A percentile compares a stretch with the other conserved stretches of the same genome.
Conservation (phyloP, 2,329 filamentous ascomycete species). For the Epichloe bromicola region DNA sequence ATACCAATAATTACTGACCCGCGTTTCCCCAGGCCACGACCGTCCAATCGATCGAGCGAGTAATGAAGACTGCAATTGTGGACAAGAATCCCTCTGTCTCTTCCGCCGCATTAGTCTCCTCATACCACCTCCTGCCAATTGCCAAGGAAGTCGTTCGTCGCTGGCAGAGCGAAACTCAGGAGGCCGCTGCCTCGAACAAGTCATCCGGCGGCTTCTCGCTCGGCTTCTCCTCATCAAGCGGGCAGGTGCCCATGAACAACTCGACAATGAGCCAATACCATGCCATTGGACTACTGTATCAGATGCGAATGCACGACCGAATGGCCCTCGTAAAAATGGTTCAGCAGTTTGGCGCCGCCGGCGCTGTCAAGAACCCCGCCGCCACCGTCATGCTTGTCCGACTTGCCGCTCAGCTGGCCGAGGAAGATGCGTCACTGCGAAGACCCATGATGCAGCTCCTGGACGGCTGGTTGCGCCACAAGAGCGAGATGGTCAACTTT, state of each 20-base stretch:
- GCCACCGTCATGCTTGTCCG: constrained; percentile 87
- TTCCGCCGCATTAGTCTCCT: constrained; percentile 88
- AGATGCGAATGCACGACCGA: constrained; percentile 93
- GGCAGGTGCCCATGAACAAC: constrained; percentile 68
- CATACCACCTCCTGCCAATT: constrained; percentile 93
- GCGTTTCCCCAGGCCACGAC: constrained; percentile 56
- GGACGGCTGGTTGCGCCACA: constrained; percentile 92
- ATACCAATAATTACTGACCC: not conserved
- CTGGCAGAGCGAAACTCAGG: constrained; percentile 98
- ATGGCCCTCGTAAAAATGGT: constrained; percentile 99
- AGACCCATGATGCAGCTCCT: constrained; percentile 96
- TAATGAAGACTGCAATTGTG: constrained; percentile 98
- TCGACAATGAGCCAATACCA: constrained; percentile 99
- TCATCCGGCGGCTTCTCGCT: constrained; percentile 82
- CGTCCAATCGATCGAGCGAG: constrained; percentile 92
- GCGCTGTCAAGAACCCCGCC: constrained; percentile 88
- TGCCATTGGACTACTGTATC: constrained; percentile 90
- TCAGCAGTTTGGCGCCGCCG: constrained; percentile 89
- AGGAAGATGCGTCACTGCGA: constrained; percentile 78
- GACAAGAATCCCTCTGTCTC: constrained; percentile 97
- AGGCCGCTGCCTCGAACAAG: constrained; percentile 83
- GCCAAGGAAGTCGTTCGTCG: constrained; percentile 88
- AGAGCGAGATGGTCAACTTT: constrained; percentile 99
- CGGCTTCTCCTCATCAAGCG: constrained; percentile 73
- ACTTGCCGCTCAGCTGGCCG: constrained; percentile 82